Evolutionary conservation across 2,329 filamentous ascomycete species (phyloP).

Genomic region (Fusarium sororula): DNA sequence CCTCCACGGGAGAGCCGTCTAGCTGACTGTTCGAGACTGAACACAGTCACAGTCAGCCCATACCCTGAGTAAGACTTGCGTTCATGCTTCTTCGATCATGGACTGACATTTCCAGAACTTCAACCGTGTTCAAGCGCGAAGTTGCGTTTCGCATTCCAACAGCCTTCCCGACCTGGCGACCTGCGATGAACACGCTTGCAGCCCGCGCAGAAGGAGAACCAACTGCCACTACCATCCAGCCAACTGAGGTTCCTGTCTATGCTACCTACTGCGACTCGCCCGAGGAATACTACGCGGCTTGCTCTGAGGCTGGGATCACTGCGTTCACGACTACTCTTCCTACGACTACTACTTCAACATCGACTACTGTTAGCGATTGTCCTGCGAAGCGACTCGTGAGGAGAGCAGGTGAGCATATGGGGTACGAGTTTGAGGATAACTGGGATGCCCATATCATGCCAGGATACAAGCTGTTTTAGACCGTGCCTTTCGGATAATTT

Average conservation of each 20-base stretch:
- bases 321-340: constrained; percentile 3
- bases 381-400: neutral
- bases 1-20: constrained; percentile 1
- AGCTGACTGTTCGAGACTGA: neutral
- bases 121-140: neutral
- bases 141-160: constrained; percentile 10
- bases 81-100: rapidly evolving
- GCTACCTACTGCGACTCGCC: constrained; percentile 20
- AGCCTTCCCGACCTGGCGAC: neutral
- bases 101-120: neutral
- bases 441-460: neutral
- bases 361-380: neutral
- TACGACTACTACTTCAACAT: neutral
- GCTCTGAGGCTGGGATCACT: constrained; percentile 2
- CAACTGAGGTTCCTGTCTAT: constrained; percentile 1
- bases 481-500: too few relatives aligned
- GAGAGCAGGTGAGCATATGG: neutral
- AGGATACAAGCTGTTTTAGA: neutral
- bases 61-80: neutral
- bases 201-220: neutral
- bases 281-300: constrained; percentile 17
- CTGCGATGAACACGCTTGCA: neutral
- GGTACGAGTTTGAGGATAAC: neutral
- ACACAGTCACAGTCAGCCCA: constrained; percentile 15
- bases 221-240: constrained; percentile 14